A percentile compares a stretch with the other conserved stretches of the same genome.
These are phyloP conservation scores for Ophiostoma novo-ulmi DNA, from an alignment of 2,329 filamentous ascomycete species.

Conservation along the genomic window DNA sequence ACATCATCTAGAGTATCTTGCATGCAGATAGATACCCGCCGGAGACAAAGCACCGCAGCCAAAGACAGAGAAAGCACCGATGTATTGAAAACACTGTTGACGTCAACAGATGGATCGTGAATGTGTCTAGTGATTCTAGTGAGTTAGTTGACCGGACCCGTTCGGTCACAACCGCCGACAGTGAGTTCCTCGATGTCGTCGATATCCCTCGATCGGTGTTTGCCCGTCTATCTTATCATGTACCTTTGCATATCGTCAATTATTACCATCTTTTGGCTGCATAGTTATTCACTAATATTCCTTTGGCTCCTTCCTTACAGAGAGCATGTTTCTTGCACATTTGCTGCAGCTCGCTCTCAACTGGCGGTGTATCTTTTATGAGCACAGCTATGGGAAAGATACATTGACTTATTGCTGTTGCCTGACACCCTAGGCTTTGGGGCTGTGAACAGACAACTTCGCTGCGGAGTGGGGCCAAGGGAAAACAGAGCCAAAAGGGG, in stretches of 20 bases:
- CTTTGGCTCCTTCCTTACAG: neutral
- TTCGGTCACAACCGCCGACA: neutral
- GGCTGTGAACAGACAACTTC: constrained; percentile 21
- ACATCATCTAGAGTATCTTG: neutral
- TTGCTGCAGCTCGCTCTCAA: neutral
- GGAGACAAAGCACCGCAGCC: neutral
- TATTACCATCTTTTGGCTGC: no score
- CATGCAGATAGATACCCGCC: neutral
- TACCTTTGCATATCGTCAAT: no score
- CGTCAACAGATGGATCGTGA: neutral
- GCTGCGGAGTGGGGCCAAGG: constrained; percentile 15
- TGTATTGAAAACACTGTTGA: neutral
- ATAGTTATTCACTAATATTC: no score
- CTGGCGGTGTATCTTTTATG: constrained; percentile 13
- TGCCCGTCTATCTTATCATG: neutral
- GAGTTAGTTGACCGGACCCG: neutral
- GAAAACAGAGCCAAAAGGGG: constrained; percentile 11
- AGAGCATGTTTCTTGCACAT: neutral
- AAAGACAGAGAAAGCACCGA: neutral
- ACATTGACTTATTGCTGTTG: constrained; percentile 18
- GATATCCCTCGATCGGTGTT: neutral
- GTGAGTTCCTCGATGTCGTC: neutral
- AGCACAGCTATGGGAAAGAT: neutral
- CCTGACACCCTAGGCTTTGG: constrained; percentile 17
- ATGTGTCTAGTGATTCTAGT: neutral